Base-by-base conservation (phyloP, 371 early-diverging fungal genomes). In the Gilbertella persicaria region DNA sequence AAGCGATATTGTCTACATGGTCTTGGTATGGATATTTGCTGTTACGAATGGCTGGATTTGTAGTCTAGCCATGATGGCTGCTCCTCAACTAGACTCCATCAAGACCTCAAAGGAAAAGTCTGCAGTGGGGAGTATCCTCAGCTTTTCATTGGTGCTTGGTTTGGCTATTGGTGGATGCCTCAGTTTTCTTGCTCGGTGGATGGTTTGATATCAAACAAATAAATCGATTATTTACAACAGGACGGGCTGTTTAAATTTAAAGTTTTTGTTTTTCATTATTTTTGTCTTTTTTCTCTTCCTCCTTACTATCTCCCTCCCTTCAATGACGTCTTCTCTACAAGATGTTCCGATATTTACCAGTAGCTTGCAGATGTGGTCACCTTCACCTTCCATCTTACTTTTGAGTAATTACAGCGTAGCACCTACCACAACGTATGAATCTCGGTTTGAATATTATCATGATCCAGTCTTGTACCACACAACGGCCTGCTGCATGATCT, bases 11-110 rank as follows among this genome's bases (percentile, higher is more conserved):
- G 50, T 71, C 16, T 90, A 86, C 58, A 80, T 88, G 45, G 13
- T 77, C 1, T 53, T 89, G 13, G 66, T 91, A 20, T 66, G 76
- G 52, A 10, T 88, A 35, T 86, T 92, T 56, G 84, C 87, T 10
- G 45, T 83, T 20, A 73, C 85, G 16, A 88, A 86, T 53, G 93
- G 93, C 0, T 88, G 85, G 68, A 39, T 89, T 28, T 80, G 79
- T 28, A 83, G 90, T 41, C 61, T 89, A 36, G 53, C 76, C n/a
- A 90, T 92, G 77, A 91, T 92, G 83, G 71, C 82, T 5, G 92
- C 86, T 2, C 92, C 92, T 1, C 71, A 83, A 23, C 58, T 86
- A 7, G 63, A 77, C 9, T 69, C 73, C 13, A 50, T 72, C 4
- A 53, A 64, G 14, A 40, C 53, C 12, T 43, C 33, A 3, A 30